These are phyloP conservation scores for Saxophila tyrrhenica DNA, from an alignment of 495 filamentous ascomycete genomes.

Conservation along the genomic window DNA sequence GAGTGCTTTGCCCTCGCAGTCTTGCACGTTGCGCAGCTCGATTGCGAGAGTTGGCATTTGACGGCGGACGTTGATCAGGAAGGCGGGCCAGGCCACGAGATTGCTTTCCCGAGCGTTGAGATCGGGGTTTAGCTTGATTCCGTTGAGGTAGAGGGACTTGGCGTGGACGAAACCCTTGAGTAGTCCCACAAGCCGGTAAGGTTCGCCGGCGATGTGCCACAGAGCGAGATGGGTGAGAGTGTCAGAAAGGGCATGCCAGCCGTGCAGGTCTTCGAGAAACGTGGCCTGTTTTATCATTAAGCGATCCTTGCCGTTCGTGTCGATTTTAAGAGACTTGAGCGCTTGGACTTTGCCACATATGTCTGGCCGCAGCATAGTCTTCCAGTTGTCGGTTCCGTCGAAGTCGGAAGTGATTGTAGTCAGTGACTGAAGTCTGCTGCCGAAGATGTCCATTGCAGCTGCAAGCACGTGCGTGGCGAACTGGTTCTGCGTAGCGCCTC, in stretches of 20 bases:
- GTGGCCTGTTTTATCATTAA: neutral
- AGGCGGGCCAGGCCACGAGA: neutral
- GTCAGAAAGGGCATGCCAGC: neutral
- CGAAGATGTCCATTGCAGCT: neutral
- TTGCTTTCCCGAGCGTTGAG: neutral
- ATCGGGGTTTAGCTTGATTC: neutral
- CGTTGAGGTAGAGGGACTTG: neutral
- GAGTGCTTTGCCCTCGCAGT: neutral
- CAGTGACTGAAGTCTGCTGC: neutral
- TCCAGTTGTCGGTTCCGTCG: neutral
- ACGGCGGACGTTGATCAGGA: constrained; percentile 3
- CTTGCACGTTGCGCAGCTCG: neutral
- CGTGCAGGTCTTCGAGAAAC: neutral
- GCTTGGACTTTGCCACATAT: neutral
- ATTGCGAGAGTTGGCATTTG: neutral
- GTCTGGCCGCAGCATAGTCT: neutral
- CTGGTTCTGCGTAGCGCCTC: neutral
- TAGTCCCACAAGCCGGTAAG: neutral
- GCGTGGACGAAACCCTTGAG: neutral
- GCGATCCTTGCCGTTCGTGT: neutral
- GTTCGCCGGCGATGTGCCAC: neutral
- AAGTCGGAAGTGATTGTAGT: neutral
- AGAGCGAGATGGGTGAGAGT: constrained; percentile 5
- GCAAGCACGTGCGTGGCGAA: constrained; percentile 2
- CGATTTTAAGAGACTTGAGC: neutral